These are phyloP conservation scores for Plasmodium coatneyi DNA, from an alignment of 169 alveolate genomes.

Conservation along the genomic window DNA sequence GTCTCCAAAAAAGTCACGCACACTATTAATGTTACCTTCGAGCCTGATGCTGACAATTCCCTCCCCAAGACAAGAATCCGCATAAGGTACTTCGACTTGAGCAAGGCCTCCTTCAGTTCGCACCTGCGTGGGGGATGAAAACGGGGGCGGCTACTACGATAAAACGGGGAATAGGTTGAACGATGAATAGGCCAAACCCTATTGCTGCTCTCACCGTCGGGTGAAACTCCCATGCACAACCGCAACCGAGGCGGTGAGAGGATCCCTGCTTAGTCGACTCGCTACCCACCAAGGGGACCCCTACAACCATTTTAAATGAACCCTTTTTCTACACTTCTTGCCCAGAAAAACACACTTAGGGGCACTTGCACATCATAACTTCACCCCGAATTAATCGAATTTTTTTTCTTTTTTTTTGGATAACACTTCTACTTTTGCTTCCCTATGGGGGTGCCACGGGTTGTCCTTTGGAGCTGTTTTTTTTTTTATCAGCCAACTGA, in stretches of 20 bases:
- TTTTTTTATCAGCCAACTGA: background rate
- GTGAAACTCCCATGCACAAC: background rate
- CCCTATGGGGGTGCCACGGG: no score
- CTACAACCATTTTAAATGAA: background rate
- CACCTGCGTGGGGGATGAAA: background rate
- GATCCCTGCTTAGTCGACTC: background rate
- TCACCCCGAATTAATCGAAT: background rate
- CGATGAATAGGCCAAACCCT: background rate
- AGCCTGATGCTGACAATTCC: conserved; percentile 3
- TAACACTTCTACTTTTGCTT: no score
- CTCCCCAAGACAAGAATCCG: background rate
- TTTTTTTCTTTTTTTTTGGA: background rate
- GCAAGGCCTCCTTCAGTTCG: background rate
- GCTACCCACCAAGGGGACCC: background rate
- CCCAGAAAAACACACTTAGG: background rate
- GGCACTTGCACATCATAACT: background rate
- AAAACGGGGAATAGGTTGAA: background rate
- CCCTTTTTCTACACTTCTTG: background rate
- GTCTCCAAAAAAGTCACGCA: background rate
- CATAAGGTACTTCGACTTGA: conserved; percentile 16
- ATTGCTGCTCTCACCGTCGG: background rate
- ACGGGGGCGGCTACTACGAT: background rate
- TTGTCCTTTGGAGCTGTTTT: no score
- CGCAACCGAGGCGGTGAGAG: background rate
- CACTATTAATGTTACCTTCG: conserved; percentile 10